Percentiles rank a stretch among this genome's conserved stretches.
Conservation (phyloP, 2,329 filamentous ascomycete genomes). For the Graphiopsis chlorocephala region DNA sequence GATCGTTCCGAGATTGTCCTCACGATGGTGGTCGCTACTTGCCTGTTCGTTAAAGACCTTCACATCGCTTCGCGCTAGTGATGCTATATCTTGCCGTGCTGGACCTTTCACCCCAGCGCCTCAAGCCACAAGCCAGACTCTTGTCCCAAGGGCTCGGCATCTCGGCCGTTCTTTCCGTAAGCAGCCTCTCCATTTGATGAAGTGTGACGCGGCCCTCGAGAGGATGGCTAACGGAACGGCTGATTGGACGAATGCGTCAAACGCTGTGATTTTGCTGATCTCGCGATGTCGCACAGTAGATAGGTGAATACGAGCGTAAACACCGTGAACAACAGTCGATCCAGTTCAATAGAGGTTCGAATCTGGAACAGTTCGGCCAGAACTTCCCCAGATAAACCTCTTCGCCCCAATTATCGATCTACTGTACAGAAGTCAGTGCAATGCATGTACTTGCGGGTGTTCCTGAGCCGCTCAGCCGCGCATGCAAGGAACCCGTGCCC, state of each 20-base stretch:
- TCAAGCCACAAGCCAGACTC: not conserved
- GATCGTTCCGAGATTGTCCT: not conserved
- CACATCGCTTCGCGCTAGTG: not conserved
- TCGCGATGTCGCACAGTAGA: not conserved
- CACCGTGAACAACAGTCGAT: not conserved
- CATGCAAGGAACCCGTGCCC: conserved; percentile 12
- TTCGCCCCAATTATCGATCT: not conserved
- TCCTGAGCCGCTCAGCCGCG: conserved; percentile 11
- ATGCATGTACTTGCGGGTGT: conserved; percentile 14
- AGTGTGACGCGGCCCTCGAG: conserved; percentile 9
- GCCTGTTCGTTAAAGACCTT: not conserved
- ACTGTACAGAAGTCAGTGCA: not conserved
- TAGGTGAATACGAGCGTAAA: not conserved
- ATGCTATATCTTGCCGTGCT: not conserved
- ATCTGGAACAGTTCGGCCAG: not conserved
- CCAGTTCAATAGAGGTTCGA: not conserved
- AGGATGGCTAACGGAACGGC: not conserved
- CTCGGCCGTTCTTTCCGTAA: not conserved
- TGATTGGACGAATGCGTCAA: not conserved
- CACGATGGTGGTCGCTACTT: not conserved
- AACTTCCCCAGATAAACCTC: not conserved
- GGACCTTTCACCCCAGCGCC: not conserved
- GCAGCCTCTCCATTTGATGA: not conserved
- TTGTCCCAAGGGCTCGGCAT: conserved; percentile 13
- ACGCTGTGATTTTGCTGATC: not conserved